phyloP scores from a whole-genome alignment of 306 rosid genomes.

The Prunus salicina region DNA sequence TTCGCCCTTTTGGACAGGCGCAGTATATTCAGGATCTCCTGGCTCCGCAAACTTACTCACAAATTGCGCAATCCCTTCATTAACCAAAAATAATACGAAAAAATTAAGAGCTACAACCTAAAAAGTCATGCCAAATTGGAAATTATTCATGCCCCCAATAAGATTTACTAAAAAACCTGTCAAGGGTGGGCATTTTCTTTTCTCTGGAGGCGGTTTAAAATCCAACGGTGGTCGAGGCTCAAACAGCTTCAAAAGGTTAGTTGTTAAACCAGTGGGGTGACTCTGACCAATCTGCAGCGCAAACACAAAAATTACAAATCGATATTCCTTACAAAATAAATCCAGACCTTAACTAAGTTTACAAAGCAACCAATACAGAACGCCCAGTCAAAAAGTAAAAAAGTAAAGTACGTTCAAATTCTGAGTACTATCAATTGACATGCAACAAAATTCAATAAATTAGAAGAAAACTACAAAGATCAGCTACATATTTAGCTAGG shows the following conservation, averaged over 20 bases:
- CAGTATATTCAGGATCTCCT: conserved; percentile 76
- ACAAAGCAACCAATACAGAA: not conserved
- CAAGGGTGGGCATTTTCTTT: conserved; percentile 85
- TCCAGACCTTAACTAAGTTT: not conserved
- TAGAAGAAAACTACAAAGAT: not conserved
- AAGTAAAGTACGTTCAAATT: not conserved
- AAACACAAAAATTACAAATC: conserved; percentile 8
- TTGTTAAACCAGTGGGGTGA: conserved; percentile 94
- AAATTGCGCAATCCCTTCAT: conserved; percentile 84
- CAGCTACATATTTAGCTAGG: not conserved
- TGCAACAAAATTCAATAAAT: not conserved
- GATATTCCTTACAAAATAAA: not conserved
- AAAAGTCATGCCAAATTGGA: not conserved
- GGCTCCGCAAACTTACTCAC: conserved; percentile 82
- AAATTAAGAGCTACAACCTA: not conserved
- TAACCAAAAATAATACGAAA: conserved; percentile 1
- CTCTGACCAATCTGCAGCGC: conserved; percentile 89
- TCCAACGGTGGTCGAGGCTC: conserved; percentile 97
- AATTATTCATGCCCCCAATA: not conserved
- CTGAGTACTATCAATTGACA: not conserved
- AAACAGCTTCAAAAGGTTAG: conserved; percentile 86
- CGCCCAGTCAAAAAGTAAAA: no score
- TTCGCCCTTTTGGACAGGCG: conserved; percentile 67
- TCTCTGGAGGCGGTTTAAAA: conserved; percentile 94
- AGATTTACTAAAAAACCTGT: conserved; percentile 40